Evolutionary conservation across 1,284 basidiomycete genomes (phyloP), one percentile per base, ranked within the genome.

Genomic region (Marasmius sp.): DNA sequence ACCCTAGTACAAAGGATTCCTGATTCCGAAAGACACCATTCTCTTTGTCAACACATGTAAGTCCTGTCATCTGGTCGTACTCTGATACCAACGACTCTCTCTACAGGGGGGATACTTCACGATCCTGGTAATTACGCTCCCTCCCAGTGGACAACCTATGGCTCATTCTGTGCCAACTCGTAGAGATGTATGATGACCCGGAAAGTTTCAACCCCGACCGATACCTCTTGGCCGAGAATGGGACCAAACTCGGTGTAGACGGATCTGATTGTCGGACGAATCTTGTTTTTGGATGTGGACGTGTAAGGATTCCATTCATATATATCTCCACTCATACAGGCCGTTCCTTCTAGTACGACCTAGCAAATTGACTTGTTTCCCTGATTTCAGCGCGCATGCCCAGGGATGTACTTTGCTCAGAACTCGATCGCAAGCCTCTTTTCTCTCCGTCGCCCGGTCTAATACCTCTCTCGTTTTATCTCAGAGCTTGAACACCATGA

Each of bases 371-470:
- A n/a, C n/a, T n/a, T n/a, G n/a, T n/a, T n/a, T n/a, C n/a, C n/a
- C n/a, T n/a, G 43, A 10, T 14, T 52, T 22, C n/a, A 67, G 65
- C 53, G 73, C 61, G 67, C 72, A 49, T 74, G 73, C 53, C 72
- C 72, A 5, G 73, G 73, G 38, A 67, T 72, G 10, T 60, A 64
- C 55, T 64, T 73, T 14, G 72, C 73, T 14, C 69, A 72, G 36
- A 64, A 70, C n/a, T 72, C 71, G 54, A 51, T 74, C 18, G 66
- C 73, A 64, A 63, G 67, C n/a, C n/a, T n/a, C n/a, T n/a, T 69
- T 18, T 58, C 65, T n/a, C n/a, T n/a, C n/a, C 59, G 14, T 49
- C 12, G 16, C 9, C 11, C 34, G 8, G 51, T 4, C 14, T n/a
- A 45, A 12, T 47, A 18, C 22, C 36, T n/a, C n/a, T n/a, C 14